Evolutionary conservation across 805 yeast species (phyloP), one percentile per base, ranked within the genome.

Genomic region (Starmerella stigmatis): DNA sequence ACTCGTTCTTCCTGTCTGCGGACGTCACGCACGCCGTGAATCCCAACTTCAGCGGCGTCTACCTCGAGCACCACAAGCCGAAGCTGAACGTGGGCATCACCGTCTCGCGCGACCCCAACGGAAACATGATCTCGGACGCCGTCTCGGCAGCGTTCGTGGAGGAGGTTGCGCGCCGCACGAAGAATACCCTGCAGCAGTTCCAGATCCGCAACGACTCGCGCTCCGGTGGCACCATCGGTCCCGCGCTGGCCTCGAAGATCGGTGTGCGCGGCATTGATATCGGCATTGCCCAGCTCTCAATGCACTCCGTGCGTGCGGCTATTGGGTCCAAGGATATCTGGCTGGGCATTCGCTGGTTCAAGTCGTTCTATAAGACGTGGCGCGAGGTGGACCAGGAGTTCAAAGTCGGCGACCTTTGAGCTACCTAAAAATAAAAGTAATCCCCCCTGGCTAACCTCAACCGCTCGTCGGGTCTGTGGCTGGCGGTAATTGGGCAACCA

Each of bases 191-290:
- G 23, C 95, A 86, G 65, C 78, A 58, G 64, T 84, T 84, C 77
- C 94, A 85, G 59, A 81, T 83, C 61, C 75, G 92, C 63, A 85
- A 86, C 64, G 88, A 79, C 60, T 73, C 83, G 13, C 74, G 92
- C 60, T 79, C 86, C 1, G 95, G 95, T 26, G 94, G 94, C 31
- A 84, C 94, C 22, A 83, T 86, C 59, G 95, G 95, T 0, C 94
- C 79, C 60, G 57, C 68, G 50, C 56, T 68, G 6, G 53, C 64
- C 13, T 45, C 63, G 6, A 57, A 57, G 31, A 56, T 61, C 58
- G 75, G 75, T 12, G 48, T 64, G 25, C 54, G 64, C 57, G 80
- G 89, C 35, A 74, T 82, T 45, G 94, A 84, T 57, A 63, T 83
- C 47, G 94, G 94, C 45, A 79, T 84, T 54, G 78, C 94, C 2